Conservation (phyloP, 2,329 filamentous ascomycete species). For the Penicillium capsulatum region DNA sequence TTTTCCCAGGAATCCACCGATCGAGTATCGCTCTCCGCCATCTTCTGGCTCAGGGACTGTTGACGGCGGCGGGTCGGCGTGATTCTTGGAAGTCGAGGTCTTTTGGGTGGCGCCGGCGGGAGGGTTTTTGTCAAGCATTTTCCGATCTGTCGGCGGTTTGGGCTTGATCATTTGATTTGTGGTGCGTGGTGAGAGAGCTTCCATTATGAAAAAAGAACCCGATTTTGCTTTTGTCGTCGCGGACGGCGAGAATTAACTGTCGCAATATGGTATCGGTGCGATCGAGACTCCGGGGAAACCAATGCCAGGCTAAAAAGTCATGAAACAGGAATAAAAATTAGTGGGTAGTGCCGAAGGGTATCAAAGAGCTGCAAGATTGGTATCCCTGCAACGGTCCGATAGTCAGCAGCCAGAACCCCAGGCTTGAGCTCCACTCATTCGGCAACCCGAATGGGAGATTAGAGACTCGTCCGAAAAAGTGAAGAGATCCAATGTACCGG, state of each 20-base stretch:
- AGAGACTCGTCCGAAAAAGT: background rate
- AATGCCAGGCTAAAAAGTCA: constrained; percentile 15
- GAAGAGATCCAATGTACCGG: constrained; percentile 10
- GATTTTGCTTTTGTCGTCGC: constrained; percentile 3
- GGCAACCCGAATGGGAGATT: constrained; percentile 14
- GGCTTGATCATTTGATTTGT: constrained; percentile 46
- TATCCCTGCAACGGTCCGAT: constrained; percentile 25
- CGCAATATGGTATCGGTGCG: constrained; percentile 1
- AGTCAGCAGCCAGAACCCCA: constrained; percentile 13
- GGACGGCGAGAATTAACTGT: constrained; percentile 1
- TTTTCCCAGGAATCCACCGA: constrained; percentile 47
- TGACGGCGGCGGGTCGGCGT: constrained; percentile 45
- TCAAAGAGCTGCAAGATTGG: constrained; percentile 24
- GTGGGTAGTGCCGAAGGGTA: constrained; percentile 19
- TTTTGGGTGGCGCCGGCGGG: constrained; percentile 28
- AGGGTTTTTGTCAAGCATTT: constrained; percentile 37
- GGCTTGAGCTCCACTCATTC: constrained; percentile 14
- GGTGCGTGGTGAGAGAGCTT: constrained; percentile 48
- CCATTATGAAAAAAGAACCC: constrained; percentile 36
- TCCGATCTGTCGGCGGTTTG: constrained; percentile 38
- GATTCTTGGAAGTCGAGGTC: constrained; percentile 37
- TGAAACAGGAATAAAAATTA: constrained; percentile 10
- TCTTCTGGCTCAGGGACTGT: constrained; percentile 44
- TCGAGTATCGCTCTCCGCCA: constrained; percentile 44
- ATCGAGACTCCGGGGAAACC: background rate